Conservation (phyloP, 129 eudicot species). For the Chrysanthemum makinoi region DNA sequence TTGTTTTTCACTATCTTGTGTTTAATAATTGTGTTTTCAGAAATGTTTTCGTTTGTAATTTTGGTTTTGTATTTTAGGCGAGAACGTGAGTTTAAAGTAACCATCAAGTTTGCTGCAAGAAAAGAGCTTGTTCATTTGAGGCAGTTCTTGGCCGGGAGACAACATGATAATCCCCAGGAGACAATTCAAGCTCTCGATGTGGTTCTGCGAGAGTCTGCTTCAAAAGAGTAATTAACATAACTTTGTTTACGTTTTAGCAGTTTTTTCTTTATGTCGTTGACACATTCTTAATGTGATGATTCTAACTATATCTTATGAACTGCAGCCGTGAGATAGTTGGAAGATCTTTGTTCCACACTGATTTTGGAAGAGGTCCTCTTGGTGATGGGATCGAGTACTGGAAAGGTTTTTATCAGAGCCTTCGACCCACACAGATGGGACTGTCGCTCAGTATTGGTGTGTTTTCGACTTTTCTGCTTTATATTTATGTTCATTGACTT, state of each 20-base stretch:
- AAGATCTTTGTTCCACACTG: constrained; percentile 50
- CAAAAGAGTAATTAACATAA: constrained; percentile 19
- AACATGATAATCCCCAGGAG: constrained; percentile 59
- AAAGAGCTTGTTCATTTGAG: constrained; percentile 49
- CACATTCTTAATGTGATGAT: background rate
- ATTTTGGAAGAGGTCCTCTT: constrained; percentile 48
- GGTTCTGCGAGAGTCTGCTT: constrained; percentile 55
- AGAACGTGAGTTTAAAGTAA: constrained; percentile 49
- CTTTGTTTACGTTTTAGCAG: background rate
- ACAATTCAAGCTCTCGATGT: constrained; percentile 76
- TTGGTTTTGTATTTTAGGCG: constrained; percentile 29
- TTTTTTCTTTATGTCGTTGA: background rate
- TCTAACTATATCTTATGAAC: background rate
- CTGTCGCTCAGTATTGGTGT: constrained; percentile 68
- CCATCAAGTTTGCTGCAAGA: constrained; percentile 56
- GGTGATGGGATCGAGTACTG: constrained; percentile 64
- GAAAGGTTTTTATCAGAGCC: constrained; percentile 74
- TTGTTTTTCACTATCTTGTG: background rate
- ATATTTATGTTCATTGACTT: background rate
- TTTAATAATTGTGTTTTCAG: background rate
- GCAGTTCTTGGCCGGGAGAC: constrained; percentile 43
- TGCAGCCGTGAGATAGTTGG: constrained; percentile 60
- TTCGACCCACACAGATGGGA: constrained; percentile 90
- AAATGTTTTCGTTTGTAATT: background rate
- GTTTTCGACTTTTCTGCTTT: background rate